Base-by-base conservation (phyloP, 2,329 filamentous ascomycete species). In the Fusarium sarcochroum region DNA sequence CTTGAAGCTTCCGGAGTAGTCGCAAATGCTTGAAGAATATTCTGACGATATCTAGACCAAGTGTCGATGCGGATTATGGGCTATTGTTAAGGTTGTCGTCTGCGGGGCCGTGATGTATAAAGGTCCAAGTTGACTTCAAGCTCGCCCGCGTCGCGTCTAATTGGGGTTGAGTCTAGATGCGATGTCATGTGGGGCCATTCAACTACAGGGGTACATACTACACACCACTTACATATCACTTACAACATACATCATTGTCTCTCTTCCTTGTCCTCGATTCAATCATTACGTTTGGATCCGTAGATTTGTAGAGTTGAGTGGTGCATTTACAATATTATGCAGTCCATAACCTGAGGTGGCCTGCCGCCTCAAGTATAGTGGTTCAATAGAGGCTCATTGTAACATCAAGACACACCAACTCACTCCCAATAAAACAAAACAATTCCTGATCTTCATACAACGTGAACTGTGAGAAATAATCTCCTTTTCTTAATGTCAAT, bases 111-210 rank as follows among this genome's bases (percentile, higher is more conserved):
- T 37, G 47, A 40, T 48, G 42, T 52, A 46, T 44, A 59, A 65
- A 66, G 61, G 53, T 64, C 35, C 38, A 64, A 64, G 58, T 51
- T 42, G 42, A 53, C 17, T 62, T 59, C 53, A 54, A 65, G 62
- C 53, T 65, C 41, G 15, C 41, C 37, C 62, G 62, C 53, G 62
- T 65, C 62, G 61, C 61, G 61, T 58, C 18, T 56, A 58, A 50
- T 52, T 60, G 41, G 42, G 61, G 35, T 42, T 42, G 38, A 35
- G 57, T 64, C 37, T 27, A 50, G 49, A 55, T n/a, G 38, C 17
- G 40, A 14, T 42, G 40, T 14, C 13, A 11, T 38, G n/a, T 35
- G 49, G 49, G 35, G 37, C 37, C 14, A 20, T 15, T 20, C n/a
- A 20, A 40, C 18, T 20, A 30, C 27, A 30, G 10, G 27, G 27